Percentiles rank a stretch among this genome's conserved stretches.
Evolutionary conservation across 495 filamentous ascomycete genomes (phyloP).

Genomic region (Choiromyces venosus): DNA sequence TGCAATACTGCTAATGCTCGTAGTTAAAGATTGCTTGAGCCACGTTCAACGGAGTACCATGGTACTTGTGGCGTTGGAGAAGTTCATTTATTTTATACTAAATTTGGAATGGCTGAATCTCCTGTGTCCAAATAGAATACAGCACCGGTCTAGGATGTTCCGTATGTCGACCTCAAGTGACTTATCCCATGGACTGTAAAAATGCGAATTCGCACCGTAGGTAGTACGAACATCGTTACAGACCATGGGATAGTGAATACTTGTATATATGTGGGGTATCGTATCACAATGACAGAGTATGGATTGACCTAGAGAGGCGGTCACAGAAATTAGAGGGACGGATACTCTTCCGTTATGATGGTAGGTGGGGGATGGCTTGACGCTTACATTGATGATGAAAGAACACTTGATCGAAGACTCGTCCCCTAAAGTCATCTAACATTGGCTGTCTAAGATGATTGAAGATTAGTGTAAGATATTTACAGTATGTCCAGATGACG

Average conservation of each 20-base stretch:
- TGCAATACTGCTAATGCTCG: not conserved
- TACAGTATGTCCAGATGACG: not conserved
- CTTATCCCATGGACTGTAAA: too few relatives aligned
- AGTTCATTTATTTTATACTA: not conserved
- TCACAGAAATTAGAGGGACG: not conserved
- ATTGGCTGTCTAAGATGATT: too few relatives aligned
- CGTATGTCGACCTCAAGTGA: not conserved
- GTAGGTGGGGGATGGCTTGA: not conserved
- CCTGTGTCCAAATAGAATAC: not conserved
- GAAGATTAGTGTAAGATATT: not conserved
- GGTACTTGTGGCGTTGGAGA: not conserved
- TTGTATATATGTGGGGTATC: not conserved
- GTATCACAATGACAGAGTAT: not conserved
- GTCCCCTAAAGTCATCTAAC: not conserved
- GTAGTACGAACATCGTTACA: too few relatives aligned
- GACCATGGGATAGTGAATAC: too few relatives aligned
- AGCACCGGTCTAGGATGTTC: not conserved
- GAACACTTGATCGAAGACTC: not conserved
- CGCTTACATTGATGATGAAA: not conserved
- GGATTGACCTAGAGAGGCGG: not conserved
- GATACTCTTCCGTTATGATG: too few relatives aligned
- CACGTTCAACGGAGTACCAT: not conserved
- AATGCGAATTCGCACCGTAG: too few relatives aligned
- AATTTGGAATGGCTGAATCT: not conserved
- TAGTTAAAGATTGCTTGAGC: not conserved